Base-by-base conservation (phyloP, 495 filamentous ascomycete species). In the Tricharina praecox region DNA sequence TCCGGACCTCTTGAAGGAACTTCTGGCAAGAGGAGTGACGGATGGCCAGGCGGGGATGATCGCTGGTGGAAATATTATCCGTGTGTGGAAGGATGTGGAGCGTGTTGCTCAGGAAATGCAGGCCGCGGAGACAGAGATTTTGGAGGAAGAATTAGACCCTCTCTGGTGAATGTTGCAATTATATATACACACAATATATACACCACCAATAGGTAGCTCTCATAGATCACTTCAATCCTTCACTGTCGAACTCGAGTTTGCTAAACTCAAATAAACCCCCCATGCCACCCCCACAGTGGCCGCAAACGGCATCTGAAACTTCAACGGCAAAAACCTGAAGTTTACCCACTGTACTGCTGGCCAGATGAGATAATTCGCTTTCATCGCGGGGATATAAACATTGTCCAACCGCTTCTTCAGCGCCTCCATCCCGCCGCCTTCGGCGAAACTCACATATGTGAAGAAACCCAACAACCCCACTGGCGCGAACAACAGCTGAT, bases 1-100 rank as follows among this genome's bases (percentile, higher is more conserved):
- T 61, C 88, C 90, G 1, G 75, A 76, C 38, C 62, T 97, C 45
- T 74, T 95, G 4, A 77, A 71, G 4, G 82, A 86, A 62, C 60
- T 88, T 43, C 63, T 90, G 47, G 63, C 60, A 32, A 70, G 74
- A 16, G 83, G 81, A 1, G 66, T 87, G 19, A 78, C 70, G 13
- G 78, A 85, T 50, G 60, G 65, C 36, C 76, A 90, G 53, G 78
- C 71, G 1, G 66, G 59, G 19, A 78, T 80, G 55, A 65, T 90
- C 1, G 79, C 72, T 0, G 83, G 83, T 0, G 77, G 73, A 0
- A 90, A 90, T 57, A 45, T 87, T 1, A 59, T 90, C 24, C 71
- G 83, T 20, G 82, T 90, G 26, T 86, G 82, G 83, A 66, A 58
- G 43, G 73, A 75, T n/a, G 79, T 76, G 7, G 83, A 86, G 45